Percentiles rank a stretch among this genome's conserved stretches.
These are phyloP conservation scores for Zygoascus biomembranicola DNA, from an alignment of 805 yeast genomes.

Conservation along the genomic window DNA sequence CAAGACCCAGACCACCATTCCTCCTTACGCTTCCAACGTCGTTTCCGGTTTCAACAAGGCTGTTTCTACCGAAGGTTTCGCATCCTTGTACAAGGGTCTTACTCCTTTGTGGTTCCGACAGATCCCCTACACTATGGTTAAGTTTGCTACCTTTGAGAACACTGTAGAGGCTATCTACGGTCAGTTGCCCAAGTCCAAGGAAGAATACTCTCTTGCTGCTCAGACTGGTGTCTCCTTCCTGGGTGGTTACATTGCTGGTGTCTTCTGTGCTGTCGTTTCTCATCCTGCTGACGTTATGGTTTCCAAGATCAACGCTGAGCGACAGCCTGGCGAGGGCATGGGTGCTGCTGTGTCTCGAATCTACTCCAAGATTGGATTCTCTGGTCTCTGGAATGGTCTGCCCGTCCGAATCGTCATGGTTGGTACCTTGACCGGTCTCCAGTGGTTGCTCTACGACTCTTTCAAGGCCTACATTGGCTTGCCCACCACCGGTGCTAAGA, in stretches of 20 bases:
- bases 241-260: constrained; percentile 97
- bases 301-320: constrained; percentile 76
- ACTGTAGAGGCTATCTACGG: constrained; percentile 75
- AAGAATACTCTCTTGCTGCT: constrained; percentile 58
- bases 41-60: constrained; percentile 63
- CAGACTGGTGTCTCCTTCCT: constrained; percentile 93
- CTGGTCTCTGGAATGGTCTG: constrained; percentile 91
- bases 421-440: constrained; percentile 95
- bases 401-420: constrained; percentile 93
- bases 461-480: constrained; percentile 91
- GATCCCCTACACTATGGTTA: constrained; percentile 97
- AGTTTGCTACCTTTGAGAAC: constrained; percentile 90
- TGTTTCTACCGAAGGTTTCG: constrained; percentile 58
- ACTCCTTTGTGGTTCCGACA: constrained; percentile 94
- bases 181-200: constrained; percentile 62
- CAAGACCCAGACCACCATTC: constrained; percentile 85
- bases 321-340: constrained; percentile 53
- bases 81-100: constrained; percentile 77
- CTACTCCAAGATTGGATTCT: constrained; percentile 75
- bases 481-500: constrained; percentile 75
- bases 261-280: constrained; percentile 89
- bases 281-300: constrained; percentile 99
- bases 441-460: constrained; percentile 94
- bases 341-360: constrained; percentile 65
- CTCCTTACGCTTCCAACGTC: constrained; percentile 65